phyloP scores from a whole-genome alignment of 2,329 filamentous ascomycete genomes.

The Aspergillus texensis region DNA sequence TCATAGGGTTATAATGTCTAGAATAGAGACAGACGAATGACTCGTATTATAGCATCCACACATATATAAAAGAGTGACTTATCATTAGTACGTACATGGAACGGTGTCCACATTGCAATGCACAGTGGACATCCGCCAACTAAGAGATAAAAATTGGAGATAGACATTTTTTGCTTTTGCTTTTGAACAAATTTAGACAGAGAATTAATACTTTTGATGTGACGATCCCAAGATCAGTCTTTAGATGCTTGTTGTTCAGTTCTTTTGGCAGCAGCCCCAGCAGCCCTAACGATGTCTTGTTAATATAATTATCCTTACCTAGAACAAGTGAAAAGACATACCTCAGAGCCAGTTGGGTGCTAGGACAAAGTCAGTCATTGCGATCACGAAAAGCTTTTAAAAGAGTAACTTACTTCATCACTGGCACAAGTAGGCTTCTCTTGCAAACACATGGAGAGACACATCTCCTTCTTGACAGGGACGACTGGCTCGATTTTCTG shows the following conservation, averaged over 20 bases:
- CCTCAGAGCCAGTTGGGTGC: background rate
- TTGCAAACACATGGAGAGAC: background rate
- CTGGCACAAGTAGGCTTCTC: background rate
- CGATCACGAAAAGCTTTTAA: too few relatives aligned
- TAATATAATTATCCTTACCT: background rate
- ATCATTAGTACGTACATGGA: background rate
- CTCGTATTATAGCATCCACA: background rate
- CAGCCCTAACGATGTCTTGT: background rate
- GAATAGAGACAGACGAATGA: background rate
- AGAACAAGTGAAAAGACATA: background rate
- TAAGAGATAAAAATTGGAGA: background rate
- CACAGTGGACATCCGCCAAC: background rate
- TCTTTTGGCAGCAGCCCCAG: background rate
- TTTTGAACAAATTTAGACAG: background rate
- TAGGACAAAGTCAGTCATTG: background rate
- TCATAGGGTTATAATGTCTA: too few relatives aligned
- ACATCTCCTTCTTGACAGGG: background rate
- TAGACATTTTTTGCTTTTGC: background rate
- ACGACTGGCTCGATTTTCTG: background rate
- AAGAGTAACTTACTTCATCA: background rate
- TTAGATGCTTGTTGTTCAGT: background rate
- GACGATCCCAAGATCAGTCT: background rate
- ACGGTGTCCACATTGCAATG: background rate
- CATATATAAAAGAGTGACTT: background rate
- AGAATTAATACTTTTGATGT: background rate